Conservation (phyloP, 768 basidiomycete genomes). For the Trametes cingulata region DNA sequence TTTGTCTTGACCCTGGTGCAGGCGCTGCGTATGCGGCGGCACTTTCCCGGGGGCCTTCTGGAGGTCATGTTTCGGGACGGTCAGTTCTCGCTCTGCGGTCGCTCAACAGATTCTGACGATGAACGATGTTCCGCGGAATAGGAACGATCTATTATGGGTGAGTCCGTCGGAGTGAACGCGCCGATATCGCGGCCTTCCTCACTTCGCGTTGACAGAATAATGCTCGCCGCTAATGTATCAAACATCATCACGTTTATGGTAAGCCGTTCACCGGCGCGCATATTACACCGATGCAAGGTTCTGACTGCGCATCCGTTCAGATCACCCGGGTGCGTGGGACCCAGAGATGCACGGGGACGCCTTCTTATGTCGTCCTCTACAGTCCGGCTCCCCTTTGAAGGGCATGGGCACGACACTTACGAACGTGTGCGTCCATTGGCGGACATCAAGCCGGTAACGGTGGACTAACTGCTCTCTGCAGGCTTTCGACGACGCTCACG, state of each 20-base stretch:
- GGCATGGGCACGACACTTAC: constrained; percentile 19
- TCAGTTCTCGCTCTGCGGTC: neutral
- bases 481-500: constrained; percentile 15
- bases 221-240: constrained; percentile 14
- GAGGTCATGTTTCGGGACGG: constrained; percentile 21
- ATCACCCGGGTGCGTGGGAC: constrained; percentile 3
- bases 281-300: neutral
- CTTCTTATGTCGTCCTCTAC: neutral
- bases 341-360: neutral
- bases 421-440: constrained; percentile 13
- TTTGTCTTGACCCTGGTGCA: constrained; percentile 15
- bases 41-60: constrained; percentile 10
- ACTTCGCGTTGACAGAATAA: constrained; percentile 1
- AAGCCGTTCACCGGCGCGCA: neutral
- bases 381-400: constrained; percentile 11
- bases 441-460: neutral
- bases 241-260: constrained; percentile 24
- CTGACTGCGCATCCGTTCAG: neutral
- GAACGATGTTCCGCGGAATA: neutral
- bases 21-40: constrained; percentile 8
- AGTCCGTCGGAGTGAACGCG: neutral
- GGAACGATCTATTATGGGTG: constrained; percentile 21
- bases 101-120: neutral
- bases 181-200: neutral
- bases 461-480: neutral